Conservation (phyloP, 345 rosid species). For the Bruguiera parviflora region DNA sequence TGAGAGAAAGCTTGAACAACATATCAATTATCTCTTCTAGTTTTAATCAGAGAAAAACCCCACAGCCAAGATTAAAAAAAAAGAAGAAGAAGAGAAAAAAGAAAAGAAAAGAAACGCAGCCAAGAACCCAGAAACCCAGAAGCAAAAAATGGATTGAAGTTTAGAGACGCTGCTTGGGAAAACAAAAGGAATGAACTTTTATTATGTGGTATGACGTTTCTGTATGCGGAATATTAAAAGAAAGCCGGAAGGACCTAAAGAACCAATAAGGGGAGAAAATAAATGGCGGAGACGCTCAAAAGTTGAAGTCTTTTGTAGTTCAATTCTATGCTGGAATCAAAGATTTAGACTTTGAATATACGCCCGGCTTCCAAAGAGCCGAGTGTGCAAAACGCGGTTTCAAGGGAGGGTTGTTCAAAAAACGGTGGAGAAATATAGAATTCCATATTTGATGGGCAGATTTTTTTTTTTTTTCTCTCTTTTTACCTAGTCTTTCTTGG, state of each 20-base stretch:
- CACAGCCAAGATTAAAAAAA: conserved; percentile 7
- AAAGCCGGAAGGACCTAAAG: not conserved
- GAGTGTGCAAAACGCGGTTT: conserved; percentile 3
- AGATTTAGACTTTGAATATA: conserved; percentile 7
- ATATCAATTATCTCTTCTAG: conserved; percentile 35
- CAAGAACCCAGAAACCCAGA: too few species aligned
- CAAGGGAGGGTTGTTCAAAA: too few species aligned
- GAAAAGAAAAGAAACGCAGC: not conserved
- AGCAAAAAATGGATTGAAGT: not conserved
- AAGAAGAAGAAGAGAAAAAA: not conserved
- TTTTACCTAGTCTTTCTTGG: too few species aligned
- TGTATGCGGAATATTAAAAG: not conserved
- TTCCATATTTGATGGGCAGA: too few species aligned
- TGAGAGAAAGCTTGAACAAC: conserved; percentile 37
- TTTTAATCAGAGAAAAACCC: conserved; percentile 19
- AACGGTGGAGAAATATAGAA: too few species aligned
- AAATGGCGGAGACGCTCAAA: not conserved
- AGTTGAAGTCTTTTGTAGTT: not conserved
- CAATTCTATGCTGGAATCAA: not conserved
- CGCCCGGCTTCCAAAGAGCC: not conserved
- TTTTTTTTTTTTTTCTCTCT: too few species aligned
- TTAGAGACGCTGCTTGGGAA: not conserved
- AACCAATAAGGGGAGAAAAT: not conserved
- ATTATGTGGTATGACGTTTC: not conserved
- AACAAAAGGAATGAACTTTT: not conserved